Base-by-base conservation (phyloP, 2,329 filamentous ascomycete species). In the Hymenoscyphus albidus region DNA sequence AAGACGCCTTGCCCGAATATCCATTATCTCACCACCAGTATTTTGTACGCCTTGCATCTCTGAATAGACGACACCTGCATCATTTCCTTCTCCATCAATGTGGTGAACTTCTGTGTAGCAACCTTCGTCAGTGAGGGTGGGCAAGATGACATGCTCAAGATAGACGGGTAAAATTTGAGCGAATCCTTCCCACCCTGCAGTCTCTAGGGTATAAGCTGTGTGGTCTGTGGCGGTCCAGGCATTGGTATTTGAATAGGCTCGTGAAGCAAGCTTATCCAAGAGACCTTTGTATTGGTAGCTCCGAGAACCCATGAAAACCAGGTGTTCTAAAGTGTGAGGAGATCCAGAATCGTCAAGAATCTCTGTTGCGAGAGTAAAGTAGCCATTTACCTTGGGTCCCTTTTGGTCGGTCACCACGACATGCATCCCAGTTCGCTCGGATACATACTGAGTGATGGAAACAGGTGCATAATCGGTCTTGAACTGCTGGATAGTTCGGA, bases 41-140 rank as follows among this genome's bases (percentile, higher is more conserved):
- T 96, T 96, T 75, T 98, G 91, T 1, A 97, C 88, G 31, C 89
- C 95, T 78, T 99, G 95, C 95, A 99, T 99, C 78, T 99, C 95
- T 0, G 94, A 97, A 78, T 99, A 99, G 9, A 99, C 95, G 1
- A 97, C 93, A 68, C 93, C 95, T 54, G 95, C 95, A 82, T 99
- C 95, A 68, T 98, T 90, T 64, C 95, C 95, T 70, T 91, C 87
- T 16, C 92, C 94, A 74, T 99, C 92, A 63, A 99, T 86, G 76
- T 99, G 95, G 79, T 97, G 93, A 1, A 99, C 95, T 77, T 99
- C 95, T 2, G 95, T 99, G 69, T 94, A 89, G 75, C 96, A 97
- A 12, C 88, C 92, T 63, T 93, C 90, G 76, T 99, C 94, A 0
- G 93, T 98, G 66, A 99, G 82, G 7, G 92, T 97, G 0, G 95